These are phyloP conservation scores for Hypoxylon cercidicola DNA, from an alignment of 495 filamentous ascomycete species.

Conservation along the genomic window DNA sequence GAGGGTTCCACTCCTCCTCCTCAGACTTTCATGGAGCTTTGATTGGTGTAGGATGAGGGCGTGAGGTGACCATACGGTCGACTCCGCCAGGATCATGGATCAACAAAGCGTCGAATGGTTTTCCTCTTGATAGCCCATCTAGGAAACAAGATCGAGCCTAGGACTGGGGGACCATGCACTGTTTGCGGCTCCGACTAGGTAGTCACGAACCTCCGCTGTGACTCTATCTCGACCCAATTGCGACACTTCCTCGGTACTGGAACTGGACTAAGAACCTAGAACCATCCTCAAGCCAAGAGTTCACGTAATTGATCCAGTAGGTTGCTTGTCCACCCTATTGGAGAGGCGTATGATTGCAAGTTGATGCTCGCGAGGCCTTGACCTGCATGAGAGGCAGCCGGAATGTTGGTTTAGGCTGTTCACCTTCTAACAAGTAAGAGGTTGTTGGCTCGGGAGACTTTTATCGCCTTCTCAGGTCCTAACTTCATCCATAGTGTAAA, in stretches of 20 bases:
- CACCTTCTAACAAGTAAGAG: background rate
- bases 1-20: constrained; percentile 18
- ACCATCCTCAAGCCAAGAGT: background rate
- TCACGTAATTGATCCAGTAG: background rate
- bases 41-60: constrained; percentile 5
- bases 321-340: background rate
- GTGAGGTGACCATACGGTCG: constrained; percentile 2
- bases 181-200: constrained; percentile 10
- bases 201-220: constrained; percentile 2
- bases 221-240: constrained; percentile 13
- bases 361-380: background rate
- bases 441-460: background rate
- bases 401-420: background rate
- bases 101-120: constrained; percentile 15
- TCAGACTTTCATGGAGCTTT: background rate
- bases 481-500: background rate
- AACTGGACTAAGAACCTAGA: background rate
- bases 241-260: background rate
- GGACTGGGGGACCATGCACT: constrained; percentile 1
- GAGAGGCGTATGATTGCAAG: constrained; percentile 10
- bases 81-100: constrained; percentile 6
- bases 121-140: constrained; percentile 15
- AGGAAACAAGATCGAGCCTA: constrained; percentile 19
- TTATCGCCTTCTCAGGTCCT: constrained; percentile 8
- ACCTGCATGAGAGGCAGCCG: background rate